A percentile compares a stretch with the other conserved stretches of the same genome.
phyloP scores from a whole-genome alignment of 225 moss, liverwort and hornwort species.

The Pleurozium schreberi region DNA sequence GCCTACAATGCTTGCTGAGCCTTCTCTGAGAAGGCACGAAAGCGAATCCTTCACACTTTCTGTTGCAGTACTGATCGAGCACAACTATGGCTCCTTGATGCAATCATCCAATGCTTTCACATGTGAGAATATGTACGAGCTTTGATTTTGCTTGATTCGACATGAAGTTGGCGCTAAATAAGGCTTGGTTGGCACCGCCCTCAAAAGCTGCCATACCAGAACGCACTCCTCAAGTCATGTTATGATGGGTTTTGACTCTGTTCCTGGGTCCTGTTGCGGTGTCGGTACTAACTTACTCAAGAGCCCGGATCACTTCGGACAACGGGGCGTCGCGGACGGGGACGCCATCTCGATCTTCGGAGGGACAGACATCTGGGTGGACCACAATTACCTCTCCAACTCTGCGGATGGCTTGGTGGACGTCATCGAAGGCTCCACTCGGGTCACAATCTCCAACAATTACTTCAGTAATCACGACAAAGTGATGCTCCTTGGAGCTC shows the following conservation, averaged over 20 bases:
- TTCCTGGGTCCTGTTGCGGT: not conserved
- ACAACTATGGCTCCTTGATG: not conserved
- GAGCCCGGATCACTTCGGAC: constrained; percentile 19
- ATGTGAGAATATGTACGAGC: not conserved
- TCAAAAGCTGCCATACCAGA: not conserved
- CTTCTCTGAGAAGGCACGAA: not conserved
- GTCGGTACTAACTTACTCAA: not conserved
- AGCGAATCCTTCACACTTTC: not conserved
- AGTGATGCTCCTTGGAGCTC: constrained; percentile 48
- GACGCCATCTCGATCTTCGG: constrained; percentile 42
- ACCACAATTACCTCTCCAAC: constrained; percentile 35
- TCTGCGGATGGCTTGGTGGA: constrained; percentile 43
- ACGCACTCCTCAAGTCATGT: not conserved
- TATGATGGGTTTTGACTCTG: not conserved
- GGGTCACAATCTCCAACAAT: constrained; percentile 39
- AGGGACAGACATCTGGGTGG: constrained; percentile 39
- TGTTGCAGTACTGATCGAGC: not conserved
- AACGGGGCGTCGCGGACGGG: constrained; percentile 21
- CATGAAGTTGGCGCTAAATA: not conserved
- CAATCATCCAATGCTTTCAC: not conserved
- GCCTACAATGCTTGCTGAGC: not conserved
- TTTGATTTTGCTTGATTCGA: not conserved
- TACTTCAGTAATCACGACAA: constrained; percentile 58
- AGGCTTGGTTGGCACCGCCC: no score
- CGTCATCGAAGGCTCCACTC: constrained; percentile 32